Evolutionary conservation across 2,329 filamentous ascomycete genomes (phyloP), one percentile per base, ranked within the genome.

Genomic region (Cercospora berteroae): DNA sequence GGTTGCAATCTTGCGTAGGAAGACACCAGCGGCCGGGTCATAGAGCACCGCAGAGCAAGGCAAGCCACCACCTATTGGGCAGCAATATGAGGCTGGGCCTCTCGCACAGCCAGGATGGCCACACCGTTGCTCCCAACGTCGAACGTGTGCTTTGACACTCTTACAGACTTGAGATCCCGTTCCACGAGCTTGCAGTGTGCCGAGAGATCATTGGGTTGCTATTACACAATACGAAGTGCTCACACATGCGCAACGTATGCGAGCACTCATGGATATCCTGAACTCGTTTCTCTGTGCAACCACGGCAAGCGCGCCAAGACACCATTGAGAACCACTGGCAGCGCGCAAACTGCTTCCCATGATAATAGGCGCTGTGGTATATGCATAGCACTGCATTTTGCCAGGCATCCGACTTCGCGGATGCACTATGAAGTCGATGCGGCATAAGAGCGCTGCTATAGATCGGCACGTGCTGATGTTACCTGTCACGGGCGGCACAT

Each of bases 1-100:
- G 13, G 85, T 89, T 64, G 87, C 87, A 58, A 83, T 89, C 60
- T 76, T 89, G 77, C 84, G 72, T 70, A 79, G 77, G 75, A 83
- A 80, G 60, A 52, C 18, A 27, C 20, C 62, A 18, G 52, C 20
- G 16, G 29, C 29, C 3, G 55, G 29, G 31, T 8, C 55, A 36
- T 58, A 36, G 31, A 20, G 29, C 29, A 20, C 48, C 48, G 23
- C 48, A 29, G 12, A 27, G 23, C 20, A 27, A 25, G 48, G 20
- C 5, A 16, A 16, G 20, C 20, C 48, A n/a, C 44, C 20, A n/a
- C 18, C 48, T 27, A 10, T 58, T 58, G 55, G 55, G 55, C 55
- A 36, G 55, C 55, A 23, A 31, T n/a, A 58, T 33, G 55, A 33
- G 55, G 29, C 55, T 58, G 0, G 55, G 55, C 55, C 36, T 12